Evolutionary conservation across 345 rosid species (phyloP), one percentile per base, ranked within the genome.

Genomic region (Angophora floribunda): DNA sequence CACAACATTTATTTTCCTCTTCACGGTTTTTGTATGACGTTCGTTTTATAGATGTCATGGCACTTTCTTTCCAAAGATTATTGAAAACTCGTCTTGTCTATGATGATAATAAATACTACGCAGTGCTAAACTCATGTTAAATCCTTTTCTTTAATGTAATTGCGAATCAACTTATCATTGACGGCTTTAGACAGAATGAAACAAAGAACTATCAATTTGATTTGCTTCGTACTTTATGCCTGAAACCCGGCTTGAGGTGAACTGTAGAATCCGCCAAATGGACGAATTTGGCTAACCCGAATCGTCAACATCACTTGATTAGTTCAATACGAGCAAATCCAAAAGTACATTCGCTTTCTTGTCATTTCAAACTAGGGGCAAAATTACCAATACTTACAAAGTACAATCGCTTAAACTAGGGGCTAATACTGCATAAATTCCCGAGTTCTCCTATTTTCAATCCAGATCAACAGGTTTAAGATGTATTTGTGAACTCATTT

Each of bases 391-490:
- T 36, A 36, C 41, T 36, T 36, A 36, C 41, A 36, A 2, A 36
- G 41, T 36, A 36, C 41, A 36, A 4, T 36, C 41, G 41, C 41
- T 36, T 36, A 36, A 36, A 36, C 41, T 36, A 36, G 41, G 41
- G 41, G 41, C 75, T 61, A 14, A 14, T n/a, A 3, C 3, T n/a
- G n/a, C 17, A 15, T 61, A 26, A 0, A 59, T 59, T 2, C 3
- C 75, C 5, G 5, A n/a, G 9, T 36, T 0, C 7, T 63, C n/a
- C 19, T 63, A 63, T 6, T n/a, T 13, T 63, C 36, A 63, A 63
- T 14, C 19, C 17, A 13, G 15, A n/a, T n/a, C 19, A 13, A 14
- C 7, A 0, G 9, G 3, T 6, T 14, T 63, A 32, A 13, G 9
- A 13, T 63, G 19, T 7, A n/a, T n/a, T 14, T 6, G 14, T n/a